Conservation (phyloP, 495 filamentous ascomycete species). For the Aspergillus conjunctus region DNA sequence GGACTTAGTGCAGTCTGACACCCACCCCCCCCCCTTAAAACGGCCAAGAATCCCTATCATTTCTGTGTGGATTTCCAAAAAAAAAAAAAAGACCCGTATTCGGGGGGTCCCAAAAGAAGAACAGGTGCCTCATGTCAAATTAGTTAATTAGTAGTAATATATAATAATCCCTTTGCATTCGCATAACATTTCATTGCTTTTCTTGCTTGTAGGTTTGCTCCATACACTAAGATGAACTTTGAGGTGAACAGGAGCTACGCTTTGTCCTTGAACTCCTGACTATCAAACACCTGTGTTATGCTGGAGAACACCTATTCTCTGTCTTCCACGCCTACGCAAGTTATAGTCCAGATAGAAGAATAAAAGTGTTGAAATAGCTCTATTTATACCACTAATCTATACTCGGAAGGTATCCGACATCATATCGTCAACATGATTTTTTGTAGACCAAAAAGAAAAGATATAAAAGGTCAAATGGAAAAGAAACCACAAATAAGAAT, state of each 20-base stretch:
- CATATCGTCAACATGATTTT: constrained; percentile 13
- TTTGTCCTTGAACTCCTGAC: no score
- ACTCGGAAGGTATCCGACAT: not conserved
- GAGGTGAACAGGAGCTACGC: no score
- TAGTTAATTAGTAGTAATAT: constrained; percentile 17
- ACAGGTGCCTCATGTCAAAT: not conserved
- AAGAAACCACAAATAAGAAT: constrained; percentile 1
- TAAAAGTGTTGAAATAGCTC: not conserved
- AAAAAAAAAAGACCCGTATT: not conserved
- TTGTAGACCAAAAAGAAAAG: not conserved
- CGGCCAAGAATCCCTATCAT: not conserved
- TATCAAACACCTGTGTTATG: no score
- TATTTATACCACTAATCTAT: not conserved
- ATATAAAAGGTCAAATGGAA: not conserved
- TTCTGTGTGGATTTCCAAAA: not conserved
- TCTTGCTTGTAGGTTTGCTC: not conserved
- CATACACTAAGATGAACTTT: no score
- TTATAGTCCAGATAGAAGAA: not conserved
- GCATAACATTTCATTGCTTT: not conserved
- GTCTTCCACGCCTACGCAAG: not conserved
- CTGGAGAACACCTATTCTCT: no score
- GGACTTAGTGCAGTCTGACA: no score
- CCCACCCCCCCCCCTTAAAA: not conserved
- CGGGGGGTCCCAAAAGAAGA: not conserved
- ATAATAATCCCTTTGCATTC: constrained; percentile 18